A percentile compares a stretch with the other conserved stretches of the same genome.
These are phyloP conservation scores for Phalaenopsis hybrid DNA, from an alignment of 116 monocot species.

Conservation along the genomic window DNA sequence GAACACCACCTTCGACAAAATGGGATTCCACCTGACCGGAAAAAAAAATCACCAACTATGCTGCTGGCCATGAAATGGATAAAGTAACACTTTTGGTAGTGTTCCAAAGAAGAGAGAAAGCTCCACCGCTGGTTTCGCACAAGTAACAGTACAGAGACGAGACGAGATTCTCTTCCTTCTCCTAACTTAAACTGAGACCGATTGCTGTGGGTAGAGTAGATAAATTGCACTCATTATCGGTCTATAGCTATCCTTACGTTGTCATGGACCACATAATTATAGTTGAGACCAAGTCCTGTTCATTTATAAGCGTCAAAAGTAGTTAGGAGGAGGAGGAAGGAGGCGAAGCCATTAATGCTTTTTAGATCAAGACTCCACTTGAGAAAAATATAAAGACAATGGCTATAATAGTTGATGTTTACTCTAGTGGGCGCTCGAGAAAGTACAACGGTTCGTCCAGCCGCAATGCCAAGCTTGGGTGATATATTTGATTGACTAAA, in stretches of 20 bases:
- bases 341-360: neutral
- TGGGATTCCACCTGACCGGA: neutral
- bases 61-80: conserved; percentile 2
- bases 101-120: no score
- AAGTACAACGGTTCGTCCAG: neutral
- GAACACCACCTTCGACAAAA: neutral
- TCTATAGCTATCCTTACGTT: neutral
- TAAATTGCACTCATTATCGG: neutral
- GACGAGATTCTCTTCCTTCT: neutral
- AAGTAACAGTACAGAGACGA: neutral
- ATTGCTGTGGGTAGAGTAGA: neutral
- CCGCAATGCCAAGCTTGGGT: neutral
- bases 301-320: neutral
- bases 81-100: neutral
- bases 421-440: no score
- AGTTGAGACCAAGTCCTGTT: neutral
- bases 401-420: no score
- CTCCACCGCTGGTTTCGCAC: conserved; percentile 2
- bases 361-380: neutral
- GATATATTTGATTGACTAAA: neutral
- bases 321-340: neutral
- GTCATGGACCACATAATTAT: conserved; percentile 2
- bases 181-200: no score
- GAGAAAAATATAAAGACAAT: no score
- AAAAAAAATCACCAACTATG: neutral